These are phyloP conservation scores for Xylaria polymorpha DNA, from an alignment of 2,329 filamentous ascomycete genomes.

Conservation along the genomic window DNA sequence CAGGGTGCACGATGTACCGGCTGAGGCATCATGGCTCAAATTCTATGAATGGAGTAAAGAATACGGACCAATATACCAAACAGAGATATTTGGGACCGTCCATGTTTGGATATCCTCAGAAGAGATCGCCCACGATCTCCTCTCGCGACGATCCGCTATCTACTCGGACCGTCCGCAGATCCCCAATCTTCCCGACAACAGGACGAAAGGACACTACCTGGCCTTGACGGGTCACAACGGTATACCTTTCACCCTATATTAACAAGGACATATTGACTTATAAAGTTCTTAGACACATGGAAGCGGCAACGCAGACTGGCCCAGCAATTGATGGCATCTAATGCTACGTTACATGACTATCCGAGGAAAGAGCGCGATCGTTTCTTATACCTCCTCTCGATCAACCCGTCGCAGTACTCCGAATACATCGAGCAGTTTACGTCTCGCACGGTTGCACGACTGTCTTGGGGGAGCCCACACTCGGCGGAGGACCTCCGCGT, in stretches of 20 bases:
- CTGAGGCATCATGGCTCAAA: constrained; percentile 58
- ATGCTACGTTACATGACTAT: constrained; percentile 56
- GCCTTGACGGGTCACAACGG: constrained; percentile 58
- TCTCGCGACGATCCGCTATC: constrained; percentile 55
- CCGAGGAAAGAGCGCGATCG: constrained; percentile 58
- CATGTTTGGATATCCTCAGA: constrained; percentile 63
- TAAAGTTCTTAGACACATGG: constrained; percentile 55
- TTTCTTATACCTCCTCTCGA: constrained; percentile 57
- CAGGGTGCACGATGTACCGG: constrained; percentile 59
- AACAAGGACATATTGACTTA: background rate
- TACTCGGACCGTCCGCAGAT: constrained; percentile 62
- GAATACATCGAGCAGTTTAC: constrained; percentile 62
- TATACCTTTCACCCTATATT: constrained; percentile 32
- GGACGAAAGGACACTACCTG: constrained; percentile 60
- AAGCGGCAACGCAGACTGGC: constrained; percentile 61
- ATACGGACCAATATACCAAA: constrained; percentile 61
- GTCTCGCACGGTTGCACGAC: constrained; percentile 57
- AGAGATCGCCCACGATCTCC: constrained; percentile 57
- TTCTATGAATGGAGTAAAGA: constrained; percentile 61
- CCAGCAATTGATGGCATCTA: constrained; percentile 57
- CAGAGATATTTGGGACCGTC: constrained; percentile 58
- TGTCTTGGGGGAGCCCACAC: constrained; percentile 59
- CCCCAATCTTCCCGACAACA: constrained; percentile 60
- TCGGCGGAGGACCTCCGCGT: constrained; percentile 55
- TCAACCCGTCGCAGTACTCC: constrained; percentile 56